phyloP scores from a whole-genome alignment of 2,329 filamentous ascomycete genomes.

The Leptographium lundbergii region DNA sequence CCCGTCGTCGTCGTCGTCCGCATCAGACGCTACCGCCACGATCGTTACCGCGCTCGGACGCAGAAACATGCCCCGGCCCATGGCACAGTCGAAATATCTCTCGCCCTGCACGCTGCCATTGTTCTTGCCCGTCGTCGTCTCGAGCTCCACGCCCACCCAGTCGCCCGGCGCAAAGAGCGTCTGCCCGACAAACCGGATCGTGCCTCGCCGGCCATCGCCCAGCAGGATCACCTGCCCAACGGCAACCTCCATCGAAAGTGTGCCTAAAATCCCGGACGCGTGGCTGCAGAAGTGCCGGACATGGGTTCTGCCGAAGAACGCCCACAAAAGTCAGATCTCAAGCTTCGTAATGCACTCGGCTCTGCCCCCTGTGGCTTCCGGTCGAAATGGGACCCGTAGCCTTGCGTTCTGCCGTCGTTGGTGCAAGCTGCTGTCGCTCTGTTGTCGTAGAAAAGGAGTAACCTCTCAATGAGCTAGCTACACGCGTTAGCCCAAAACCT shows the following conservation, averaged over 20 bases:
- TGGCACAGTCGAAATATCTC: slow-evolving; percentile 76
- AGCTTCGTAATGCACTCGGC: not conserved
- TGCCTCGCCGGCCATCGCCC: slow-evolving; percentile 61
- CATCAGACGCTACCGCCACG: slow-evolving; percentile 18
- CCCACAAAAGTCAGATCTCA: not conserved
- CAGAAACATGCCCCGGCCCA: slow-evolving; percentile 73
- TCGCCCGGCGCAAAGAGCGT: slow-evolving; percentile 71
- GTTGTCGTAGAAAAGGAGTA: not conserved
- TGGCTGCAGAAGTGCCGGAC: not conserved
- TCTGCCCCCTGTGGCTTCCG: not conserved
- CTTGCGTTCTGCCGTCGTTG: not conserved
- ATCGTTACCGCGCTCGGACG: slow-evolving; percentile 56
- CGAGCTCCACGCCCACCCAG: slow-evolving; percentile 84
- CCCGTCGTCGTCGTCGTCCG: not conserved
- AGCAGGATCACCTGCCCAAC: slow-evolving; percentile 68
- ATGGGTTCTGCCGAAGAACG: not conserved
- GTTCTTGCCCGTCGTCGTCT: slow-evolving; percentile 76
- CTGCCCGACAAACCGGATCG: slow-evolving; percentile 68
- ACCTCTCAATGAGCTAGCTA: not conserved
- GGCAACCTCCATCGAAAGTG: slow-evolving; percentile 33
- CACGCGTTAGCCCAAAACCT: not conserved
- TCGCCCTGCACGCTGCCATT: slow-evolving; percentile 82
- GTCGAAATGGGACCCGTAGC: not conserved
- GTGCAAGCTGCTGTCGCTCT: not conserved
- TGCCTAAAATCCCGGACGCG: not conserved